These are phyloP conservation scores for Cicer arietinum DNA, from an alignment of 306 rosid species.

Conservation along the genomic window DNA sequence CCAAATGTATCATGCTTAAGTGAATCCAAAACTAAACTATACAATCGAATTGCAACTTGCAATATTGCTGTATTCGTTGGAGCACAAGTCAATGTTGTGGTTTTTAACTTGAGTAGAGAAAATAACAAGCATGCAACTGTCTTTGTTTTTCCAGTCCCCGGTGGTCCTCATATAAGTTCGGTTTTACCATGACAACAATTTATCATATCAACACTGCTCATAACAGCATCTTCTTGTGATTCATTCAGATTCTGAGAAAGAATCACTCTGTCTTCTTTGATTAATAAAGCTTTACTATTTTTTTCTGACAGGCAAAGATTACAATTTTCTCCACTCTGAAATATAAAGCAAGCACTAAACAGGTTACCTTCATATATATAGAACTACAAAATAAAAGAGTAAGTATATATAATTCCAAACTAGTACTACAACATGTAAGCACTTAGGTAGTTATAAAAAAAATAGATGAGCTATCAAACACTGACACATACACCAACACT, in stretches of 20 bases:
- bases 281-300: background rate
- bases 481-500: no score
- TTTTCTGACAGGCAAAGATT: background rate
- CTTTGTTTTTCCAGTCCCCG: conserved; percentile 67
- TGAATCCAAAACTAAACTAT: background rate
- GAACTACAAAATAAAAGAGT: no score
- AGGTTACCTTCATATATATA: background rate
- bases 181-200: conserved; percentile 35
- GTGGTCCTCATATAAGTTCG: conserved; percentile 72
- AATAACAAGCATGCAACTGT: conserved; percentile 43
- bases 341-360: background rate
- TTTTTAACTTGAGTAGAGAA: background rate
- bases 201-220: conserved; percentile 45
- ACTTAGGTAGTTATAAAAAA: no score
- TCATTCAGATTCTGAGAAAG: conserved; percentile 46
- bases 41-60: background rate
- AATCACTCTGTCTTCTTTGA: background rate
- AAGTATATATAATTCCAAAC: no score
- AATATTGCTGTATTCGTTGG: conserved; percentile 31
- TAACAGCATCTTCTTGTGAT: conserved; percentile 54
- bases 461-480: no score
- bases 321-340: background rate
- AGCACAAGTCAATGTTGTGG: conserved; percentile 14
- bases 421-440: no score
- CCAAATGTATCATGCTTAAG: conserved; percentile 36